phyloP scores from a whole-genome alignment of 768 basidiomycete species.

The Scleroderma bovista region DNA sequence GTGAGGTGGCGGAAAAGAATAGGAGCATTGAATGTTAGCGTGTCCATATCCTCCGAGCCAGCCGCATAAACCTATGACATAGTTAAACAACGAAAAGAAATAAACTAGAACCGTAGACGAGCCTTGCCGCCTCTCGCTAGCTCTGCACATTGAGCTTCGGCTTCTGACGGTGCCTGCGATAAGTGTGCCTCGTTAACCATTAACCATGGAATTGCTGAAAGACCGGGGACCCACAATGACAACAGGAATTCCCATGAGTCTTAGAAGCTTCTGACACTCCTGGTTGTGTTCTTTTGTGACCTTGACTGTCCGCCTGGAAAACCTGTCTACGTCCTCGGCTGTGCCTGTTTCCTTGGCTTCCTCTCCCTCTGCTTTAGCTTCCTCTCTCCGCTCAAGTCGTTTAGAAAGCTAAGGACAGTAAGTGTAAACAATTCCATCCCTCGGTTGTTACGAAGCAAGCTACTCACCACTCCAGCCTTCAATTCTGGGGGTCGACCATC shows the following conservation, averaged over 20 bases:
- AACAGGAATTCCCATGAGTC: slow-evolving; percentile 95
- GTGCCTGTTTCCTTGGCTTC: slow-evolving; percentile 97
- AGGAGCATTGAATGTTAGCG: slow-evolving; percentile 90
- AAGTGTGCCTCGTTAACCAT: background rate
- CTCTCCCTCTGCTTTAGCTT: slow-evolving; percentile 91
- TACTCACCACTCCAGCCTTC: slow-evolving; percentile 91
- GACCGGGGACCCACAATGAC: slow-evolving; percentile 59
- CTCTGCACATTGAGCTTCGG: slow-evolving; percentile 98
- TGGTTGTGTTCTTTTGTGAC: slow-evolving; percentile 96
- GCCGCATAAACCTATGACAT: slow-evolving; percentile 81
- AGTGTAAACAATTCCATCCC: background rate
- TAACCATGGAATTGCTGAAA: background rate
- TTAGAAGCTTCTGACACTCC: slow-evolving; percentile 82
- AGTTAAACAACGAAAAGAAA: background rate
- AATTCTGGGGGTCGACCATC: slow-evolving; percentile 98
- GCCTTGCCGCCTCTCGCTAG: slow-evolving; percentile 95
- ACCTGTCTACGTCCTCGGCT: slow-evolving; percentile 86
- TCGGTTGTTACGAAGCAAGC: background rate
- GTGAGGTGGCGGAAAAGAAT: slow-evolving; percentile 93
- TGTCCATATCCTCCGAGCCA: slow-evolving; percentile 99
- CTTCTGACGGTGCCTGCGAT: slow-evolving; percentile 90
- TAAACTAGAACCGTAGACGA: background rate
- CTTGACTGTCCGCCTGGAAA: slow-evolving; percentile 86
- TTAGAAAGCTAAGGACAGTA: slow-evolving; percentile 70
- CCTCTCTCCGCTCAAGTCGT: slow-evolving; percentile 86